A percentile compares a stretch with the other conserved stretches of the same genome.
phyloP scores from a whole-genome alignment of 2,329 filamentous ascomycete species.

The Nothophaeocryptopus gaeumannii region DNA sequence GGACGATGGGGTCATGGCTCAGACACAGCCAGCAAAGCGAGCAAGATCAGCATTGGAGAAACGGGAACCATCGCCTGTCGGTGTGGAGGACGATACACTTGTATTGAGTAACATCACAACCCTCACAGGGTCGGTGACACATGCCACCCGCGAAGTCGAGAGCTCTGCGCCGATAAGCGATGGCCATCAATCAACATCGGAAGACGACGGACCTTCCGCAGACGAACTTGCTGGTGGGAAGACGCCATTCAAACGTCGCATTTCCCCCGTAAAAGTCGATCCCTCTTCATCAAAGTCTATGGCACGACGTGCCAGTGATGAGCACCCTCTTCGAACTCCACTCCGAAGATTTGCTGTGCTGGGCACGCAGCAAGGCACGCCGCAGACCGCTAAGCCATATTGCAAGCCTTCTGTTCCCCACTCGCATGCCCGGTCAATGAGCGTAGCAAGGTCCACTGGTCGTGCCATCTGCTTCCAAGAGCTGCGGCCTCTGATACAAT shows the following conservation, averaged over 20 bases:
- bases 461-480: slow-evolving; percentile 27
- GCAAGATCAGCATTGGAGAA: neutral
- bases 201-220: slow-evolving; percentile 8
- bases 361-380: slow-evolving; percentile 24
- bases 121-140: slow-evolving; percentile 20
- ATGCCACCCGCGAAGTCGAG: slow-evolving; percentile 1
- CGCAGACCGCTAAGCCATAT: slow-evolving; percentile 28
- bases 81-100: slow-evolving; percentile 20
- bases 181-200: neutral
- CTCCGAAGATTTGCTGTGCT: slow-evolving; percentile 20
- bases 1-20: neutral
- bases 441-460: slow-evolving; percentile 23
- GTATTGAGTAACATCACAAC: slow-evolving; percentile 27
- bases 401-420: slow-evolving; percentile 19
- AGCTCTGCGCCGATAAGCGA: neutral
- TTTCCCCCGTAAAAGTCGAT: slow-evolving; percentile 7
- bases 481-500: slow-evolving; percentile 16
- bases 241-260: slow-evolving; percentile 31
- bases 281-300: neutral
- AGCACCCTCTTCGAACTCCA: slow-evolving; percentile 22
- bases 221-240: slow-evolving; percentile 22
- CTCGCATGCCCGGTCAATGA: slow-evolving; percentile 24
- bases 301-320: slow-evolving; percentile 5
- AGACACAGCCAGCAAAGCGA: neutral
- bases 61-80: slow-evolving; percentile 1